Conservation (phyloP, 2,329 filamentous ascomycete species). For the Cryphonectria nitschkei region DNA sequence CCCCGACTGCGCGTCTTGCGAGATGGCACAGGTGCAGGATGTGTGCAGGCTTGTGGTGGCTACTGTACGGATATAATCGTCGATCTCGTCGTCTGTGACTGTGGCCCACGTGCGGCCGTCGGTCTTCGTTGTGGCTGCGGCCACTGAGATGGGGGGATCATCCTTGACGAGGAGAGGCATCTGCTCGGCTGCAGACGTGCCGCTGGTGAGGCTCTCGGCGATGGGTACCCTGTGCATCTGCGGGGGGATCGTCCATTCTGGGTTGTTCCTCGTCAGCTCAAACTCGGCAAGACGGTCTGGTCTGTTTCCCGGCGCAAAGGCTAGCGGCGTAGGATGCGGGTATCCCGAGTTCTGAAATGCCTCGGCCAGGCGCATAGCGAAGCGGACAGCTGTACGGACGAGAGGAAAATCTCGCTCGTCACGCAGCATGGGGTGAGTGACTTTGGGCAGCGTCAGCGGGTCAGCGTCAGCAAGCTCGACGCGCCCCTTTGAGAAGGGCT, state of each 20-base stretch:
- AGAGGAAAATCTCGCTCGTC: conserved; percentile 36
- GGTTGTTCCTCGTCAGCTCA: conserved; percentile 3
- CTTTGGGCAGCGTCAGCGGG: conserved; percentile 34
- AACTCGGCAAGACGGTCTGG: conserved; percentile 10
- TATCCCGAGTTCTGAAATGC: conserved; percentile 37
- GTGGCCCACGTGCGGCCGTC: conserved; percentile 32
- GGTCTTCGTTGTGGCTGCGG: background rate
- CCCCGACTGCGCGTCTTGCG: conserved; percentile 28
- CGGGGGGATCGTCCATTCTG: background rate
- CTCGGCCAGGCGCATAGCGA: conserved; percentile 38
- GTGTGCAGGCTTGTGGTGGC: conserved; percentile 40
- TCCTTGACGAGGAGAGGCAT: background rate
- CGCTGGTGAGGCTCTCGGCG: background rate
- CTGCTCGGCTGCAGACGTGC: background rate
- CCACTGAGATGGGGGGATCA: background rate
- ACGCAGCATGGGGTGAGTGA: conserved; percentile 38
- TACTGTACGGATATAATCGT: conserved; percentile 33
- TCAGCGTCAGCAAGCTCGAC: conserved; percentile 34
- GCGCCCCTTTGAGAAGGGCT: conserved; percentile 38
- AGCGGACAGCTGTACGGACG: conserved; percentile 36
- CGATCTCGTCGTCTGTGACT: conserved; percentile 38
- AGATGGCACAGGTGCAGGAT: conserved; percentile 47
- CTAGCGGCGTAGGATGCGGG: conserved; percentile 33
- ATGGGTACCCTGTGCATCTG: background rate
- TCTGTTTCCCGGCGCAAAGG: conserved; percentile 35